phyloP scores from a whole-genome alignment of 2,329 filamentous ascomycete species.

The Hysterium pulicare region DNA sequence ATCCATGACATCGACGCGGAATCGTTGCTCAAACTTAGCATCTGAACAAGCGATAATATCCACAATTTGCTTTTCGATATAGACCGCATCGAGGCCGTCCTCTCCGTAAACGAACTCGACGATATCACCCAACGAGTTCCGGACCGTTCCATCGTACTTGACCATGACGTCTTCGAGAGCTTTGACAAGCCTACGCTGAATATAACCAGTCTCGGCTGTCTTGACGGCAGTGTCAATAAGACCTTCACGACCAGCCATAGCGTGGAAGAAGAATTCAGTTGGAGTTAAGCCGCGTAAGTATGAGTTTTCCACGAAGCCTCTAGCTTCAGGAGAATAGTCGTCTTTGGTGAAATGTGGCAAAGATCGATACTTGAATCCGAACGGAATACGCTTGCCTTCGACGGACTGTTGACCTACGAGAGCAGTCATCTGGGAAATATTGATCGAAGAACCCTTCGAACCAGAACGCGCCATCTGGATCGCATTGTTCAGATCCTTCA shows the following conservation, averaged over 20 bases:
- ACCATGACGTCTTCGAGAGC: conserved; percentile 96
- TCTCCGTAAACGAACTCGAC: conserved; percentile 98
- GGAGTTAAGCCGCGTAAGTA: conserved; percentile 94
- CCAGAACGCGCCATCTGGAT: conserved; percentile 95
- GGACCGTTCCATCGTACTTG: conserved; percentile 94
- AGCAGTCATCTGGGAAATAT: conserved; percentile 99
- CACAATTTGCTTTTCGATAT: conserved; percentile 89
- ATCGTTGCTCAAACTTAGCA: conserved; percentile 73
- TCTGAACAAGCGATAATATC: conserved; percentile 81
- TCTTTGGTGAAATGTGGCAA: conserved; percentile 98
- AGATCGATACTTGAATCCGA: conserved; percentile 97
- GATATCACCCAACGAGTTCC: conserved; percentile 94
- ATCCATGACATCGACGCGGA: conserved; percentile 83
- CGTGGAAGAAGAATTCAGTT: conserved; percentile 98
- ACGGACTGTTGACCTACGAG: conserved; percentile 97
- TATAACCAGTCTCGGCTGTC: conserved; percentile 98
- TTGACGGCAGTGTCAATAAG: conserved; percentile 99
- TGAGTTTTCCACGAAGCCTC: conserved; percentile 98
- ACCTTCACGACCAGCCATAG: conserved; percentile 99
- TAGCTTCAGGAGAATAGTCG: conserved; percentile 94
- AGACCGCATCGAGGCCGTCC: conserved; percentile 88
- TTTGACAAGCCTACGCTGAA: conserved; percentile 96
- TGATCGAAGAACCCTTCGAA: conserved; percentile 98
- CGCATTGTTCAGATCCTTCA: conserved; percentile 95
- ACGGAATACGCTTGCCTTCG: conserved; percentile 97